These are phyloP conservation scores for Trametes coccinea DNA, from an alignment of 768 basidiomycete species.

Conservation along the genomic window DNA sequence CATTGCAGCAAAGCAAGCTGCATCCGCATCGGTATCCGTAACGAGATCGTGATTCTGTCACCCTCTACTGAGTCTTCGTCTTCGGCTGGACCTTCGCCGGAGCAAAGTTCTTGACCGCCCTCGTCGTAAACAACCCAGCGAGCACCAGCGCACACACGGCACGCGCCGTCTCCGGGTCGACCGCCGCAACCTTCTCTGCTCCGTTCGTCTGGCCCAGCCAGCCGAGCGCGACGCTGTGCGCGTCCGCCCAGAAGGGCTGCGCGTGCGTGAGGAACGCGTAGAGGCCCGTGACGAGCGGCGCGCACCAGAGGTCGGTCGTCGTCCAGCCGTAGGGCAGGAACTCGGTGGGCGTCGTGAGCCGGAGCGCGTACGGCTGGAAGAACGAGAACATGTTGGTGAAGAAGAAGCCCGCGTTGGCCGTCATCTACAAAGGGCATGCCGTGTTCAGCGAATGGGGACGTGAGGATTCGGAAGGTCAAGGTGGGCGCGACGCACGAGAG, in stretches of 20 bases:
- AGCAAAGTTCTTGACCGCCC: conserved; percentile 67
- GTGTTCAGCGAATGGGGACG: no score
- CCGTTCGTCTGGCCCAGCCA: conserved; percentile 42
- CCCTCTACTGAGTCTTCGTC: conserved; percentile 24
- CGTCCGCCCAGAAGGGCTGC: conserved; percentile 78
- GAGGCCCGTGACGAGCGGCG: conserved; percentile 72
- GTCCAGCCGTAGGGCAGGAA: conserved; percentile 85
- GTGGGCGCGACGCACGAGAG: conserved; percentile 50
- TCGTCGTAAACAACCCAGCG: conserved; percentile 56
- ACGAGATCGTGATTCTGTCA: neutral
- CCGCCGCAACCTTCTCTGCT: conserved; percentile 41
- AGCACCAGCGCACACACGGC: conserved; percentile 72
- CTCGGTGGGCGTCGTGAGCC: conserved; percentile 76
- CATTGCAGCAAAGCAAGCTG: neutral
- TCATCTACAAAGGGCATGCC: conserved; percentile 42
- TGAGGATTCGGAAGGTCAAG: no score
- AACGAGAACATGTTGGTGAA: conserved; percentile 72
- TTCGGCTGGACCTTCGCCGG: conserved; percentile 18
- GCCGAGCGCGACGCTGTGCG: conserved; percentile 49
- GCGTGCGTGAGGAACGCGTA: conserved; percentile 85
- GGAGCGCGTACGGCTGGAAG: conserved; percentile 67
- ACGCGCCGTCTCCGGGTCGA: conserved; percentile 66
- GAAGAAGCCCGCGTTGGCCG: conserved; percentile 83
- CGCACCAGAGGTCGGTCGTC: conserved; percentile 82
- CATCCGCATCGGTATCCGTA: neutral